Evolutionary conservation across 345 rosid species (phyloP), one percentile per base, ranked within the genome.

Genomic region (Raphanus sativus): DNA sequence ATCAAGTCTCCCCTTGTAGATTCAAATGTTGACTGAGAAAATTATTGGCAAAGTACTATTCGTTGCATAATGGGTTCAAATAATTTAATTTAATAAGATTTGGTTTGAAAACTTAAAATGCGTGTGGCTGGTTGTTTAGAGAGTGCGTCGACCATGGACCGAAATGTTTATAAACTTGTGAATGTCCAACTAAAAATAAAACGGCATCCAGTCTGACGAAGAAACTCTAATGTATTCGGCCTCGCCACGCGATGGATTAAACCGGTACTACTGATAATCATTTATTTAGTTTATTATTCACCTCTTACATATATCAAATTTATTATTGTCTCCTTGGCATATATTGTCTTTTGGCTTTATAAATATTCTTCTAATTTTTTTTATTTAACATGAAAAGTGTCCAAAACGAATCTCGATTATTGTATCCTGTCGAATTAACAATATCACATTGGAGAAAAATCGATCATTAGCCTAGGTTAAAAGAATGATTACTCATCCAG

Each of bases 1-100:
- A 28, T 28, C 30, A 28, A 64, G 54, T 65, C 67, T 56, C 8
- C 65, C 60, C 15, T 56, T 64, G 21, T 11, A 56, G 62, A 60
- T 58, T 71, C 65, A 9, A 42, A 17, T 65, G 58, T 65, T 71
- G 81, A 71, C 73, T 38, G n/a, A 59, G 32, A 29, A 0, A 64
- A 52, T 32, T 24, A 62, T 50, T 62, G 42, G 62, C 58, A 11
- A 60, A 60, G 38, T 15, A 45, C 54, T 68, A 48, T 75, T 60
- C 30, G 15, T 32, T 75, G 12, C 54, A 61, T 45, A 21, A n/a
- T 56, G 28, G 38, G 33, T 75, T 29, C 11, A 38, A 3, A 52
- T 52, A n/a, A 4, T 48, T 11, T 42, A 54, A 12, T 52, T 24
- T 13, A 3, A 7, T 30, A 50, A 32, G 10, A 50, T 73, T n/a